Percentiles rank a stretch among this genome's conserved stretches.
phyloP scores from a whole-genome alignment of 163 green algal genomes.

The Smithsoniella earleae region DNA sequence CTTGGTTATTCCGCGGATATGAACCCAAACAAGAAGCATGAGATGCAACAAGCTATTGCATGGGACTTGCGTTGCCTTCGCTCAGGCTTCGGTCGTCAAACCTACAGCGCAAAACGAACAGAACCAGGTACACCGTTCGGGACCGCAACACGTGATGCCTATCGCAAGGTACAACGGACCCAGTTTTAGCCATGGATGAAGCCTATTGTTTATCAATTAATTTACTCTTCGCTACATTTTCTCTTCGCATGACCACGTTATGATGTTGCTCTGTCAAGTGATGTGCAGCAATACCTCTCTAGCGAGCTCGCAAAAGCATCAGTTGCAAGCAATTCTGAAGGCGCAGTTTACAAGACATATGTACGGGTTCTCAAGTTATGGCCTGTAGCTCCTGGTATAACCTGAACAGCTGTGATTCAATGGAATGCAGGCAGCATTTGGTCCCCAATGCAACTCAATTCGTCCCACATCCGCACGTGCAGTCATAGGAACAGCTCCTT shows the following conservation, averaged over 20 bases:
- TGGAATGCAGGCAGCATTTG: background rate
- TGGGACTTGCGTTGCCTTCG: conserved; percentile 18
- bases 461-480: conserved; percentile 3
- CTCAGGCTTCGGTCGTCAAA: conserved; percentile 10
- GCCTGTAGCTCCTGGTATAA: background rate
- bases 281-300: conserved; percentile 22
- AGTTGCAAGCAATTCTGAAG: conserved; percentile 5
- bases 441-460: background rate
- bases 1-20: too few species aligned
- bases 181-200: background rate
- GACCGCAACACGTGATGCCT: background rate
- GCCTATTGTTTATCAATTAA: background rate
- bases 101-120: background rate
- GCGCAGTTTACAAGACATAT: conserved; percentile 22
- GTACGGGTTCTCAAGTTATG: background rate
- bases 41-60: conserved; percentile 18
- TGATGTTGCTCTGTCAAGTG: too few species aligned
- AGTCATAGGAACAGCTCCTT: conserved; percentile 13
- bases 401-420: background rate
- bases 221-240: too few species aligned
- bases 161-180: background rate
- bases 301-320: background rate
- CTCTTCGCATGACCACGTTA: too few species aligned
- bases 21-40: conserved; percentile 6
- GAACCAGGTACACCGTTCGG: conserved; percentile 5